These are phyloP conservation scores for Cordyceps militaris DNA, from an alignment of 2,329 filamentous ascomycete genomes.

Conservation along the genomic window DNA sequence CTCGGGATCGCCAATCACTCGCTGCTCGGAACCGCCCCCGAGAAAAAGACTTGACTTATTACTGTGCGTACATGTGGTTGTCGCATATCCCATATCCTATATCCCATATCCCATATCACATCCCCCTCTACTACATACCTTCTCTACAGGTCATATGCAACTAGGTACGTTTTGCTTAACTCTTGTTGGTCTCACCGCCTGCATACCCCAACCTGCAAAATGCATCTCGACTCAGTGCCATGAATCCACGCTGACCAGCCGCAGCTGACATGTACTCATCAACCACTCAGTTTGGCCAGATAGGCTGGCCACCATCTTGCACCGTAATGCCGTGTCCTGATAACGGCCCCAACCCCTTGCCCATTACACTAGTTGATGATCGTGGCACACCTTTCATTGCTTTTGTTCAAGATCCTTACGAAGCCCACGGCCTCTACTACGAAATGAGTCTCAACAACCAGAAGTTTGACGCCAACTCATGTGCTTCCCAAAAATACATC, in stretches of 20 bases:
- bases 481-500: neutral
- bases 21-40: neutral
- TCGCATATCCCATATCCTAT: no score
- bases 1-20: neutral
- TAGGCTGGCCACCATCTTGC: conserved; percentile 3
- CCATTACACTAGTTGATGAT: neutral
- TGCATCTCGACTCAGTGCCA: neutral
- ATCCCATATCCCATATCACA: no score
- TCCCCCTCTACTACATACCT: neutral
- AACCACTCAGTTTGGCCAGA: conserved; percentile 6
- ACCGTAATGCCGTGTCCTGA: conserved; percentile 3
- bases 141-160: neutral
- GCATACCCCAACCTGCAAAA: neutral
- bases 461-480: neutral
- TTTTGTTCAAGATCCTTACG: conserved; percentile 2
- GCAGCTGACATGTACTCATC: conserved; percentile 4
- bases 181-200: neutral
- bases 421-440: neutral
- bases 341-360: neutral
- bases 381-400: neutral
- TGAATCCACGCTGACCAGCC: neutral
- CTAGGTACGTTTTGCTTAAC: neutral
- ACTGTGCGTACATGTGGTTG: neutral
- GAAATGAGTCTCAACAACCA: neutral
- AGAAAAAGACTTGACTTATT: neutral